Evolutionary conservation across 2,329 filamentous ascomycete genomes (phyloP), one percentile per base, ranked within the genome.

Genomic region (Fusarium sulawesiense): DNA sequence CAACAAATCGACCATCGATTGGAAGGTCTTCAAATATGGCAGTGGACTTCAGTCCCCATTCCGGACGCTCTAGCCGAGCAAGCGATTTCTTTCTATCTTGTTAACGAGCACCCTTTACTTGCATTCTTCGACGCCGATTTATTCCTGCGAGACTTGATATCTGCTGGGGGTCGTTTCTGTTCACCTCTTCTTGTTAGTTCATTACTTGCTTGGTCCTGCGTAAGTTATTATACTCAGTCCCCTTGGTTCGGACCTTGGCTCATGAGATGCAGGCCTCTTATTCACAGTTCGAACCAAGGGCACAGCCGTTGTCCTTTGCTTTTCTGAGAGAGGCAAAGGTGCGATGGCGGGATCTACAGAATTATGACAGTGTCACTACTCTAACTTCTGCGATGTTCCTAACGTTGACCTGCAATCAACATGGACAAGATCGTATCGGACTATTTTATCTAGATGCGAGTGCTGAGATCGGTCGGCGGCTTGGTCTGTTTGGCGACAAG

Each of bases 161-260:
- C 34, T 2, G 56, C 30, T 0, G 46, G 20, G 1, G 41, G 50
- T 0, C 63, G 63, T 4, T 67, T 67, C 21, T 67, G 64, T 5
- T 63, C 64, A 6, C 56, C 42, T 1, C 42, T 67, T 2, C 46
- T 67, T 2, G 50, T 67, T 3, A 67, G 56, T 20, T 51, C 64
- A 4, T 30, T 67, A 6, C 63, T 67, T 21, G 63, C 64, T 14
- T 67, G 63, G 63, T 51, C 47, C 2, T 67, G 64, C 3, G 64
- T 63, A 57, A 50, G 64, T 42, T 18, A n/a, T 9, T 3, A 2
- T 23, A n/a, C 18, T 4, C 14, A 13, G 1, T 6, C n/a, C 3
- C 13, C 2, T 16, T 5, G 16, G 10, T 29, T 9, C 4, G 1
- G 0, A n/a, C 1, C 1, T 6, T 20, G 4, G 2, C 40, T 66